These are phyloP conservation scores for Leishmania major DNA, from an alignment of 208 protist genomes.

Conservation along the genomic window DNA sequence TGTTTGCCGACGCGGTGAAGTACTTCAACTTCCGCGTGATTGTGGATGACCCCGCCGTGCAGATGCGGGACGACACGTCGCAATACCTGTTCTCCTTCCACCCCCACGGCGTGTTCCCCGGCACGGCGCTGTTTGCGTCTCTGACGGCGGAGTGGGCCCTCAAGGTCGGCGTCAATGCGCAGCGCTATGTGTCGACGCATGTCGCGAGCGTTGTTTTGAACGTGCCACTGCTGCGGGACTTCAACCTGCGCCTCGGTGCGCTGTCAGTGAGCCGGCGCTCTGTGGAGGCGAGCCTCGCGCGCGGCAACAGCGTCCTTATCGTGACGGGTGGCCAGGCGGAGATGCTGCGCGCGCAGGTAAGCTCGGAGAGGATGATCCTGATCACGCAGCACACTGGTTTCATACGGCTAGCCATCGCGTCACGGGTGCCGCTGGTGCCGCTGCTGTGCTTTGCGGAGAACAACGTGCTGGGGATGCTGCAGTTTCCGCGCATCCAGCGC, in stretches of 20 bases:
- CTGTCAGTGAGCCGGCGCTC: conserved; percentile 58
- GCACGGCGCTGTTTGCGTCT: conserved; percentile 61
- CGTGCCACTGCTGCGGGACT: conserved; percentile 73
- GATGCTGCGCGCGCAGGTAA: conserved; percentile 70
- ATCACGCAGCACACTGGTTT: conserved; percentile 86
- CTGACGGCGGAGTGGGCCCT: conserved; percentile 61
- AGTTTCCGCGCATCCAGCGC: conserved; percentile 66
- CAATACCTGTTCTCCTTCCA: conserved; percentile 86
- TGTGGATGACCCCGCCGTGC: conserved; percentile 57
- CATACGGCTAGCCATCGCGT: conserved; percentile 66
- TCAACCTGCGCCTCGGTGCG: conserved; percentile 64
- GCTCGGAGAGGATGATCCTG: conserved; percentile 51
- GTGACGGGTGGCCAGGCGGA: conserved; percentile 90
- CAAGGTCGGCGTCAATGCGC: conserved; percentile 56
- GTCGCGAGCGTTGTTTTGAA: conserved; percentile 80
- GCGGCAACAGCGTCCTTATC: conserved; percentile 76
- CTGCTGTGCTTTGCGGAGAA: conserved; percentile 85
- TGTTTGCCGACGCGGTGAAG: conserved; percentile 59
- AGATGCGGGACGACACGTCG: conserved; percentile 47
- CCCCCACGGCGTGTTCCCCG: conserved; percentile 83
- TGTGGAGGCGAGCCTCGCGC: conserved; percentile 55
- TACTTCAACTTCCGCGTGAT: conserved; percentile 80
- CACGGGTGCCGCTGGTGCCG: conserved; percentile 76
- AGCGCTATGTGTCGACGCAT: conserved; percentile 59
- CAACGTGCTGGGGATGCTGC: conserved; percentile 70